Conservation (phyloP, 2,329 filamentous ascomycete species). For the Claviceps africana region DNA sequence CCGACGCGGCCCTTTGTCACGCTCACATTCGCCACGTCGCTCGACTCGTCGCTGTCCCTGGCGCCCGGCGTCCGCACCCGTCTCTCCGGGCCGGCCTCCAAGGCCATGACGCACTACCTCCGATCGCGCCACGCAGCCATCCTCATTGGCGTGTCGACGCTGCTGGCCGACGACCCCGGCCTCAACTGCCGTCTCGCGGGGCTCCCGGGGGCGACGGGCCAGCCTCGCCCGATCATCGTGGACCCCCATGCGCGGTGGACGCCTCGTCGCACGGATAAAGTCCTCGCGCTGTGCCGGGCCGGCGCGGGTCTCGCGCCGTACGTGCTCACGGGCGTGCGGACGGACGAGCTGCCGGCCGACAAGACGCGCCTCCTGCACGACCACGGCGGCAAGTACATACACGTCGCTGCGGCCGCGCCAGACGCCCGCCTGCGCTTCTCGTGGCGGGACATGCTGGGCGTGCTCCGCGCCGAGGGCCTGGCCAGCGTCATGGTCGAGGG, state of each 20-base stretch:
- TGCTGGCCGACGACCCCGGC: slow-evolving; percentile 69
- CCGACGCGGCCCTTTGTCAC: slow-evolving; percentile 43
- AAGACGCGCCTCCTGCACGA: slow-evolving; percentile 29
- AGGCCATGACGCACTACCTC: slow-evolving; percentile 87
- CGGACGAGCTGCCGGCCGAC: slow-evolving; percentile 28
- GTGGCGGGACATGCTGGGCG: slow-evolving; percentile 51
- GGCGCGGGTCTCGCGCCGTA: slow-evolving; percentile 61
- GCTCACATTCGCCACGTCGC: slow-evolving; percentile 79
- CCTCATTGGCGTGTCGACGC: slow-evolving; percentile 71
- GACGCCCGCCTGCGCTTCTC: slow-evolving; percentile 32
- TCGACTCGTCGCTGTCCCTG: slow-evolving; percentile 68
- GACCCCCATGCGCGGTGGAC: slow-evolving; percentile 69
- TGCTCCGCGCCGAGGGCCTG: slow-evolving; percentile 46
- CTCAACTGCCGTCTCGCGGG: slow-evolving; percentile 66
- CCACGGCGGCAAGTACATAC: slow-evolving; percentile 39
- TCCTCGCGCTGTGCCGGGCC: slow-evolving; percentile 48
- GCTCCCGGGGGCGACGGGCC: slow-evolving; percentile 44
- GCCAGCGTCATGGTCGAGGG: slow-evolving; percentile 85
- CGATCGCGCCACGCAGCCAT: slow-evolving; percentile 74
- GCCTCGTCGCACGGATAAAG: slow-evolving; percentile 43
- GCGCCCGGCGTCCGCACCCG: slow-evolving; percentile 67
- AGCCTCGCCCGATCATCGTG: slow-evolving; percentile 70
- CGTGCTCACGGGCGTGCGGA: slow-evolving; percentile 42
- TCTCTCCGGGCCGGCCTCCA: slow-evolving; percentile 70
- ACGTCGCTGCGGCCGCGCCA: slow-evolving; percentile 15